These are phyloP conservation scores for Hypoxylon sp. DNA, from an alignment of 2,329 filamentous ascomycete species.

Conservation along the genomic window DNA sequence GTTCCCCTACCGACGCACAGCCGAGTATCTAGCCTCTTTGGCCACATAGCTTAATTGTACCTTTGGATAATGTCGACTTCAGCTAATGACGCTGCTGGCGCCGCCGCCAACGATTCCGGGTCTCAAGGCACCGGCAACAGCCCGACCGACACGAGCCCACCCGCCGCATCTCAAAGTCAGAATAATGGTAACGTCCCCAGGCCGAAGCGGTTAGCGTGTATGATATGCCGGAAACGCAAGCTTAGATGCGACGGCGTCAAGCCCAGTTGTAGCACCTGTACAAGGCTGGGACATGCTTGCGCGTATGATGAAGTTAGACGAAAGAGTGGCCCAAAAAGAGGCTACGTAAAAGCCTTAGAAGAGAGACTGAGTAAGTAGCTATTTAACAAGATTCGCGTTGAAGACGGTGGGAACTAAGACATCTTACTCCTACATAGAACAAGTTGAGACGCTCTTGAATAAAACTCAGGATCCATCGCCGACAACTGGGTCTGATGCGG, in stretches of 20 bases:
- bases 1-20: conserved; percentile 10
- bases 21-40: conserved; percentile 1
- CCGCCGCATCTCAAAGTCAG: conserved; percentile 60
- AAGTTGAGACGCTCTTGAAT: conserved; percentile 89
- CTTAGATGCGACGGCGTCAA: conserved; percentile 88
- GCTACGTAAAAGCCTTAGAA: conserved; percentile 94
- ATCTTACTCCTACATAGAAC: conserved; percentile 68
- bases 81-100: conserved; percentile 40
- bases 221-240: conserved; percentile 93
- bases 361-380: conserved; percentile 84
- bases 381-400: conserved; percentile 15
- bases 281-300: conserved; percentile 87
- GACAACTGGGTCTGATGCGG: conserved; percentile 55
- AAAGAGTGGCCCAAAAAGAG: conserved; percentile 94
- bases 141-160: conserved; percentile 55
- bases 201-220: conserved; percentile 94
- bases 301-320: conserved; percentile 92
- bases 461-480: conserved; percentile 76
- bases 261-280: conserved; percentile 90
- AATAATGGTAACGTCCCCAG: conserved; percentile 74
- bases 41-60: conserved; percentile 2
- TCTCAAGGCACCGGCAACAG: conserved; percentile 59
- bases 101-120: conserved; percentile 50
- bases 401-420: conserved; percentile 38
- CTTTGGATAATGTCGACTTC: conserved; percentile 46